Base-by-base conservation (phyloP, 2,329 filamentous ascomycete species). In the Bipolaris gigantea region DNA sequence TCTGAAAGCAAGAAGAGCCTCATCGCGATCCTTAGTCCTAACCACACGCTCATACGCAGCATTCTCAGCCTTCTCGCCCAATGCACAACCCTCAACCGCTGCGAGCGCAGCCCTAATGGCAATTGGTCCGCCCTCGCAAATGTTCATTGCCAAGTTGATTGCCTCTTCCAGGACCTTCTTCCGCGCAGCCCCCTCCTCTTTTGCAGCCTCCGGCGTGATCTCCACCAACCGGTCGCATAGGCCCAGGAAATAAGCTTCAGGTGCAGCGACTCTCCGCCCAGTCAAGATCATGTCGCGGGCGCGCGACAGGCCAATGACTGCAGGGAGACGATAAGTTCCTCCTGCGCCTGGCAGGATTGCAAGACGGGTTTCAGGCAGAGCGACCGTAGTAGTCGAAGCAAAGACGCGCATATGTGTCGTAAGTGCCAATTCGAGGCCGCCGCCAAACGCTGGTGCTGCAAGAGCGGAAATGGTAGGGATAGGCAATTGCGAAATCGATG, bases 261-360 rank as follows among this genome's bases (percentile, higher is more conserved):
- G 79, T 0, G 86, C 93, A 8, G 83, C 82, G 11, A 99, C 89
- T 39, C 91, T 82, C n/a, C 94, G 85, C 3, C 94, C 94, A 0
- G 93, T 97, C 8, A 97, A 80, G 47, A 97, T 88, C 66, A 97
- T 78, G 74, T 99, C 93, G 46, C 92, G 83, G n/a, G 94, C 94
- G 50, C 92, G 86, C 23, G 83, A 80, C 21, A 89, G 77, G 5
- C 94, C 94, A 61, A 99, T 88, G 18, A 99, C 76, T 8, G 82
- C 83, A 1, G 92, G 91, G 0, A 99, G 85, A 9, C 94, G 87
- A 75, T 91, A 90, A 1, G 93, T 97, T 56, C 93, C 94, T 39
- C 94, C 94, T 2, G 93, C 94, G 55, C 94, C 94, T 3, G 94
- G 94, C 61, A 99, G 89, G 72, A 99, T 99, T 51, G 89, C 94